Base-by-base conservation (phyloP, 805 yeast genomes). In the Starmerella geochares region DNA sequence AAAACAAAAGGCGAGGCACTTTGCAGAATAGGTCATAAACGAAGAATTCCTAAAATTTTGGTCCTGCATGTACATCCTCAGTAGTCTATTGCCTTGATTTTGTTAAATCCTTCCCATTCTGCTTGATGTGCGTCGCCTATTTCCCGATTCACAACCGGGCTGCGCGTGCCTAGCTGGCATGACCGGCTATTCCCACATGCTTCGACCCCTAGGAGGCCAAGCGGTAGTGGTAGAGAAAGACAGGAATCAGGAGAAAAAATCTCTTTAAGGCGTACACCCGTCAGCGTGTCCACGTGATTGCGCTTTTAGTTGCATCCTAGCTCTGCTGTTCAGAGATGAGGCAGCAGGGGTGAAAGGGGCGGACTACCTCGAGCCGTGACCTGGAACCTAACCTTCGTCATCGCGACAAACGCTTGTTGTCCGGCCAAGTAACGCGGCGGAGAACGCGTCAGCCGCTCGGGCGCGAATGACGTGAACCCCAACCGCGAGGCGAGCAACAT, bases 61-160 rank as follows among this genome's bases (percentile, higher is more conserved):
- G 62, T 60, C 62, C 62, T 59, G 62, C 62, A 59, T 59, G 46
- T 41, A 54, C 61, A 52, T 58, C 62, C 61, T 59, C 62, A 58
- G 62, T 50, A 54, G 56, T 54, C 58, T 54, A 54, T 54, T 54
- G 58, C 56, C 57, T 54, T 54, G 29, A 21, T 28, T 48, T 51
- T 47, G 42, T 51, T 42, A 56, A 55, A 59, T 55, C 61, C 43
- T 54, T 44, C 60, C 61, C 46, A 42, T 14, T 8, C 23, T 11
- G 23, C 27, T 9, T 24, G 20, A n/a, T 4, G 14, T 25, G 4
- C 10, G 4, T 24, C 21, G 1, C 16, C 9, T 11, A 23, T 11
- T 17, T 9, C 13, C 9, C 23, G 9, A 10, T 17, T 7, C 24
- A 25, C 16, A 31, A 42, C n/a, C 33, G 28, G 27, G 46, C 46